Evolutionary conservation across 345 rosid genomes (phyloP), one percentile per base, ranked within the genome.

Genomic region (Iberis pinnata): DNA sequence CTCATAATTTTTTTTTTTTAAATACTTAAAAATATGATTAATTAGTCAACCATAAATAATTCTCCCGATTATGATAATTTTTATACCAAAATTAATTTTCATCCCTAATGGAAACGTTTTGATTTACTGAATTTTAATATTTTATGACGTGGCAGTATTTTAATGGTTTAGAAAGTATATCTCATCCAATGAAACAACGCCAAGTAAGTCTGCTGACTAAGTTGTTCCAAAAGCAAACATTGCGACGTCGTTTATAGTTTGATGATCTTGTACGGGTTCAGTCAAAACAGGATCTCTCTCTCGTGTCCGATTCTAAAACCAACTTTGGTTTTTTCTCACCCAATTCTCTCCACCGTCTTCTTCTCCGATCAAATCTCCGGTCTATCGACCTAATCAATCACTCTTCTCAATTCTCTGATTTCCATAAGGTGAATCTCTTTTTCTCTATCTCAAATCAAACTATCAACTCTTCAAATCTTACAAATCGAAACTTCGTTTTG

Each of bases 401-500:
- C n/a, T n/a, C 32, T 27, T 6, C 32, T 40, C 26, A 52, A 8
- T 45, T 53, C 44, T 26, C 49, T 31, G 50, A 68, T 61, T 49
- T 22, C 25, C n/a, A 1, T 7, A 69, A 57, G 73, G 69, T 69
- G 39, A 51, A 27, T 32, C n/a, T 27, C 38, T 12, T 49, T 58
- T 20, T 44, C 24, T 40, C 33, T 31, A 9, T 44, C 39, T 55
- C 45, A 4, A 40, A 22, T 36, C 15, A 40, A 22, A 27, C 15
- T 6, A 14, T 49, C 58, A 41, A n/a, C n/a, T 27, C 43, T 66
- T 55, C n/a, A n/a, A n/a, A n/a, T n/a, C n/a, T 47, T 35, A 18
- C 3, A 12, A n/a, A 33, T 60, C 67, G 33, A 22, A 60, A 17
- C 17, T 39, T 10, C 11, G 46, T 44, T 58, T 32, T 9, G 20